Evolutionary conservation across 73 alveolate species (phyloP), one percentile per base, ranked within the genome.

Genomic region (Paramecium primaurelia): DNA sequence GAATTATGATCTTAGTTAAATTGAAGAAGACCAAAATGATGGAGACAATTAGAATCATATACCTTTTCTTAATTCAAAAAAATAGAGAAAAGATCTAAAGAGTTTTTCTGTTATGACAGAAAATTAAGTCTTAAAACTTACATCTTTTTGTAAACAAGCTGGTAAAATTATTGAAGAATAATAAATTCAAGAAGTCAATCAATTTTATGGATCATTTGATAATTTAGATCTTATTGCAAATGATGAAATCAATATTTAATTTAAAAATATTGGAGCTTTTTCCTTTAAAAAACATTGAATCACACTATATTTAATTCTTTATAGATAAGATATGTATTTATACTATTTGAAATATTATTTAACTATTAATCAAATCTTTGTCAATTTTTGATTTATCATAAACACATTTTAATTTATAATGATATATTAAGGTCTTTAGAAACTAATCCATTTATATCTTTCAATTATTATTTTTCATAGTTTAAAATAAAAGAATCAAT

Each of bases 171-270:
- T 40, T 14, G 37, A 73, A 73, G 47, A 73, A 37, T 4, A 73
- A 37, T 36, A 37, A 73, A 36, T 73, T 14, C 6, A 73, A 73
- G 54, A 44, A 14, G 58, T 40, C n/a, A 64, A 80, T 42, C 20
- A 80, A 14, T 4, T 40, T n/a, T 80, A 80, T 47, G 11, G 44
- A 6, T 80, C 91, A 18, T 80, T 80, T 80, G 91, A 80, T 47
- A 49, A 80, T 80, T 22, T 80, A 32, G 91, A 80, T 47, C 45
- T 45, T n/a, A 80, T 80, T 14, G 91, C 91, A 45, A 42, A 80
- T 12, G 91, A 80, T 10, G 91, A 80, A 45, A 80, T 44, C 4
- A 44, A 36, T 42, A 42, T 80, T n/a, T 20, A 42, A 8, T 80
- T 80, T 36, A 42, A 80, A 0, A 80, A 80, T 25, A 80, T 80